These are phyloP conservation scores for Dicorynia guianensis DNA, from an alignment of 306 rosid genomes.

Conservation along the genomic window DNA sequence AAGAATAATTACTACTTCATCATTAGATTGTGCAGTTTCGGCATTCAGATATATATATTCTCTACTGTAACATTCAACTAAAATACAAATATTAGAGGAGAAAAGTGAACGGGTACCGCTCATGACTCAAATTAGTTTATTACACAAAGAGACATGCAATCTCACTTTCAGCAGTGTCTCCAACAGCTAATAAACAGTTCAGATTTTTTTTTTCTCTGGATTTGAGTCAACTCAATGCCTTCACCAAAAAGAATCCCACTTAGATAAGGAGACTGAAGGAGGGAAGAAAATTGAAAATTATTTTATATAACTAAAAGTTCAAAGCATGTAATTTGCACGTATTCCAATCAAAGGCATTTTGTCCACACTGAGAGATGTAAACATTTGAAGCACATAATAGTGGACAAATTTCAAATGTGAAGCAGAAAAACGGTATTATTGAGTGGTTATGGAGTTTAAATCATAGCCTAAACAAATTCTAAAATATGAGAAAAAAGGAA, in stretches of 20 bases:
- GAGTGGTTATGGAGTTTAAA: neutral
- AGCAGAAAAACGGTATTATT: constrained; percentile 9
- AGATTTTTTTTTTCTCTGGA: no score
- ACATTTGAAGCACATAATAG: constrained; percentile 29
- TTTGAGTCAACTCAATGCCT: no score
- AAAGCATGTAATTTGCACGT: constrained; percentile 2
- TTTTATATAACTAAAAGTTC: constrained; percentile 9
- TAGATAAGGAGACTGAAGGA: neutral
- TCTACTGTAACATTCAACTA: neutral
- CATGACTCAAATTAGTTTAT: neutral
- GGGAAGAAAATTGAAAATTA: neutral
- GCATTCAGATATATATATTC: neutral
- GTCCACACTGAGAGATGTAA: constrained; percentile 14
- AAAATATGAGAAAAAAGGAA: neutral
- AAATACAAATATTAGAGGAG: neutral
- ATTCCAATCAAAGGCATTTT: constrained; percentile 2
- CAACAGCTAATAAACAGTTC: neutral
- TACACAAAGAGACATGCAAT: constrained; percentile 2
- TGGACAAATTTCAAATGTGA: neutral
- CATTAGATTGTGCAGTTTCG: constrained; percentile 5
- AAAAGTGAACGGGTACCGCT: neutral
- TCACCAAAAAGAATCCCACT: no score
- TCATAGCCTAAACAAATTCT: constrained; percentile 8
- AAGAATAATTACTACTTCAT: no score
- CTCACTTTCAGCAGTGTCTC: constrained; percentile 8